Percentiles rank a stretch among this genome's conserved stretches.
Evolutionary conservation across 441 rosid species (phyloP).

Genomic region (Capsella rubella): DNA sequence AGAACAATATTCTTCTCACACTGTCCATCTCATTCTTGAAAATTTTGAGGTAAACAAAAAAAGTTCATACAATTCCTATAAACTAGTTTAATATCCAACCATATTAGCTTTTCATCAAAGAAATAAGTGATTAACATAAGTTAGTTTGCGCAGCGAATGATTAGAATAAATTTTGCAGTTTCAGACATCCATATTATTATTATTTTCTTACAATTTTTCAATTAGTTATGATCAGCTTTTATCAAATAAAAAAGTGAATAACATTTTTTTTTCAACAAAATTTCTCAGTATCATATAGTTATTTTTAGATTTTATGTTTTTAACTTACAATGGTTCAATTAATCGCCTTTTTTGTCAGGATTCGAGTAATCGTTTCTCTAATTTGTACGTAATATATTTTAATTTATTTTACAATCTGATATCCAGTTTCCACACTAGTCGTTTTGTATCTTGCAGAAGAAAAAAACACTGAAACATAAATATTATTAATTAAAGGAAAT

Average conservation of each 20-base stretch:
- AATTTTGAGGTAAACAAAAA: background rate
- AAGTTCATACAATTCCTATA: background rate
- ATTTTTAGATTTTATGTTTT: too few species aligned
- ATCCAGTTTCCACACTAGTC: background rate
- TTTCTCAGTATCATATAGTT: too few species aligned
- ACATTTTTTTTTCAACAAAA: background rate
- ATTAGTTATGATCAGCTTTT: background rate
- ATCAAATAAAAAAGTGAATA: background rate
- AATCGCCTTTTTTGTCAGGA: too few species aligned
- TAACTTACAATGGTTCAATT: too few species aligned
- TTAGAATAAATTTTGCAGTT: too few species aligned
- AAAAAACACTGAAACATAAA: background rate
- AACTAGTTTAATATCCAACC: background rate
- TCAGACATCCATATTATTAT: background rate
- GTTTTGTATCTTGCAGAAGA: background rate
- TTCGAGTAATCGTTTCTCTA: background rate
- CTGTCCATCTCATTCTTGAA: background rate
- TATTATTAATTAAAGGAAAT: background rate
- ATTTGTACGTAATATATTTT: too few species aligned
- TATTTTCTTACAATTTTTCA: background rate
- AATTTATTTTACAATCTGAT: background rate
- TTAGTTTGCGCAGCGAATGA: background rate
- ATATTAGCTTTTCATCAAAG: background rate
- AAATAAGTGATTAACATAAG: background rate
- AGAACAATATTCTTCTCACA: slow-evolving; percentile 1